These are phyloP conservation scores for Lachancea dasiensis DNA, from an alignment of 805 yeast species.

Conservation along the genomic window DNA sequence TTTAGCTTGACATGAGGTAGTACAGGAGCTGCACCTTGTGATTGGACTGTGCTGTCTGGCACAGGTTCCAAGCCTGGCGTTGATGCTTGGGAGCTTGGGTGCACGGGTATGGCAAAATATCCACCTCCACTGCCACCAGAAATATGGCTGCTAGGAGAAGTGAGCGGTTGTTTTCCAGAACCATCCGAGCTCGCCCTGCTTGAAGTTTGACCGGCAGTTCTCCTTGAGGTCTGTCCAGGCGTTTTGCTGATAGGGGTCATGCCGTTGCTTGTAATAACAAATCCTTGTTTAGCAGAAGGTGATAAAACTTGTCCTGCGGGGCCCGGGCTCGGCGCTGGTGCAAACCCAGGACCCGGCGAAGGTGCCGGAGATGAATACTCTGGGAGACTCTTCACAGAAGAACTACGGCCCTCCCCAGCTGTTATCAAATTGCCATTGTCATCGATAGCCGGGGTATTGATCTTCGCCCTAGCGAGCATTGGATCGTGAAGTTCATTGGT, in stretches of 20 bases:
- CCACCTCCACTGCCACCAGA: constrained; percentile 31
- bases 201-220: constrained; percentile 1
- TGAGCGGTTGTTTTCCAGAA: constrained; percentile 6
- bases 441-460: constrained; percentile 34
- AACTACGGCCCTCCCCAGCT: constrained; percentile 23
- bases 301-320: background rate
- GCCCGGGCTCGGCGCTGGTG: too few relatives aligned
- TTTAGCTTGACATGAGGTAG: constrained; percentile 20
- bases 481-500: constrained; percentile 10
- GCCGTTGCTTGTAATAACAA: constrained; percentile 23
- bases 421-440: constrained; percentile 34
- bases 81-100: constrained; percentile 17
- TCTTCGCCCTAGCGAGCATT: constrained; percentile 17
- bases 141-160: constrained; percentile 23
- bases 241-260: constrained; percentile 11
- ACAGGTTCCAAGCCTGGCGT: constrained; percentile 13
- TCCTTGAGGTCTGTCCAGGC: constrained; percentile 1
- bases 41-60: constrained; percentile 6
- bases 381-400: constrained; percentile 9
- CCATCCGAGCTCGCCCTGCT: constrained; percentile 9
- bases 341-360: too few relatives aligned
- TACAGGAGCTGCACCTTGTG: constrained; percentile 1
- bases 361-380: constrained; percentile 11
- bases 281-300: constrained; percentile 8
- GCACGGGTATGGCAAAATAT: constrained; percentile 32